phyloP scores from a whole-genome alignment of 495 filamentous ascomycete species.

The Hyaloscypha bicolor region DNA sequence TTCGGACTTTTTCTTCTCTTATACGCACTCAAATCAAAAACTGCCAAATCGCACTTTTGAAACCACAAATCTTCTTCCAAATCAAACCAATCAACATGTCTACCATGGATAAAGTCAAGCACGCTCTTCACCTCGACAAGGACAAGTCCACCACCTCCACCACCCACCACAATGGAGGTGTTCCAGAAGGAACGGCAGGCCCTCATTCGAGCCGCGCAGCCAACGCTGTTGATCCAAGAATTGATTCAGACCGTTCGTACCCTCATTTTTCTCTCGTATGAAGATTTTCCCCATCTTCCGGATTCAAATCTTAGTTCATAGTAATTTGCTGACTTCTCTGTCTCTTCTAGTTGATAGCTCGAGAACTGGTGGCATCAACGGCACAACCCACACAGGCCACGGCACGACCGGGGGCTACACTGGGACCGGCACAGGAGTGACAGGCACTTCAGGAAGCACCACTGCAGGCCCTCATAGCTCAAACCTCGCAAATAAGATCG shows the following conservation, averaged over 20 bases:
- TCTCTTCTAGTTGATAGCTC: not conserved
- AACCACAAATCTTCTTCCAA: conserved; percentile 2
- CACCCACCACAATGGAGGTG: conserved; percentile 11
- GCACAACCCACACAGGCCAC: conserved; percentile 4
- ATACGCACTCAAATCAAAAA: conserved; percentile 3
- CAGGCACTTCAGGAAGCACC: conserved; percentile 39
- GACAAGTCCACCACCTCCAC: conserved; percentile 13
- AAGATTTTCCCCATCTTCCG: not conserved
- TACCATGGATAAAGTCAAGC: conserved; percentile 33
- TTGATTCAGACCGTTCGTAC: conserved; percentile 16
- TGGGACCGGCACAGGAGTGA: conserved; percentile 13
- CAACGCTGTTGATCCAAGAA: conserved; percentile 27
- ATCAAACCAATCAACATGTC: conserved; percentile 28
- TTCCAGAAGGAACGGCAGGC: conserved; percentile 22
- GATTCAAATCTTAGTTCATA: no score
- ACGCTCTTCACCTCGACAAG: conserved; percentile 29
- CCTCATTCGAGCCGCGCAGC: conserved; percentile 17
- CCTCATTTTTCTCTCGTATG: no score
- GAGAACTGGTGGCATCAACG: conserved; percentile 13
- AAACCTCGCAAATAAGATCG: conserved; percentile 52
- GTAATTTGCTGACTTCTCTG: no score
- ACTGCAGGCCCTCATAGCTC: conserved; percentile 55
- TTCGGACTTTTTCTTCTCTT: not conserved
- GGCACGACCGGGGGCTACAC: conserved; percentile 10
- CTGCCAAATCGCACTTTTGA: conserved; percentile 2